Conservation (phyloP, 371 early-diverging fungal species). For the Mucor saturninus region DNA sequence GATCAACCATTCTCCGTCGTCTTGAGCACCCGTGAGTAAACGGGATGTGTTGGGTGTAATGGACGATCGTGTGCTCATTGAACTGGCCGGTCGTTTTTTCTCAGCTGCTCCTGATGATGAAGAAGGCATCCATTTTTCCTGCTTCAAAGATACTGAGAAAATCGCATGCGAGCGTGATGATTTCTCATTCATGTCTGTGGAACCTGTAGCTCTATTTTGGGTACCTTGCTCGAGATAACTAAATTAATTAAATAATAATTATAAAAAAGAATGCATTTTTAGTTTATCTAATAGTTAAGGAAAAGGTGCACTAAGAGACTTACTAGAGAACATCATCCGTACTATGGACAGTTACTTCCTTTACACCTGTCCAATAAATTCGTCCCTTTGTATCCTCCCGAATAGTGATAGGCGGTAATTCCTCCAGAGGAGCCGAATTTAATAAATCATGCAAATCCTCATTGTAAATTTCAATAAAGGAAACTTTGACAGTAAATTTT, state of each 20-base stretch:
- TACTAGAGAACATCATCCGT: slow-evolving; percentile 81
- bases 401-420: slow-evolving; percentile 76
- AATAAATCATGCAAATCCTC: slow-evolving; percentile 94
- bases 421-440: slow-evolving; percentile 52
- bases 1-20: slow-evolving; percentile 59
- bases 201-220: slow-evolving; percentile 87
- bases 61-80: slow-evolving; percentile 25
- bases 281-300: neutral
- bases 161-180: slow-evolving; percentile 98
- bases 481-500: slow-evolving; percentile 58
- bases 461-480: slow-evolving; percentile 97
- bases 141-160: slow-evolving; percentile 84
- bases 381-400: slow-evolving; percentile 94
- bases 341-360: slow-evolving; percentile 75
- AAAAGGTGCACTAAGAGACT: neutral
- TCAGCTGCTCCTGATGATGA: slow-evolving; percentile 2
- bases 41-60: slow-evolving; percentile 12
- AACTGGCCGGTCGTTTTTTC: slow-evolving; percentile 26
- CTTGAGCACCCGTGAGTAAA: slow-evolving; percentile 10
- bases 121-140: slow-evolving; percentile 61
- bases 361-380: slow-evolving; percentile 89
- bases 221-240: slow-evolving; percentile 79
- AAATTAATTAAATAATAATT: neutral
- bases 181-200: slow-evolving; percentile 97
- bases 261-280: neutral